A percentile compares a stretch with the other conserved stretches of the same genome.
These are phyloP conservation scores for Begonia masoniana DNA, from an alignment of 306 rosid species.

Conservation along the genomic window DNA sequence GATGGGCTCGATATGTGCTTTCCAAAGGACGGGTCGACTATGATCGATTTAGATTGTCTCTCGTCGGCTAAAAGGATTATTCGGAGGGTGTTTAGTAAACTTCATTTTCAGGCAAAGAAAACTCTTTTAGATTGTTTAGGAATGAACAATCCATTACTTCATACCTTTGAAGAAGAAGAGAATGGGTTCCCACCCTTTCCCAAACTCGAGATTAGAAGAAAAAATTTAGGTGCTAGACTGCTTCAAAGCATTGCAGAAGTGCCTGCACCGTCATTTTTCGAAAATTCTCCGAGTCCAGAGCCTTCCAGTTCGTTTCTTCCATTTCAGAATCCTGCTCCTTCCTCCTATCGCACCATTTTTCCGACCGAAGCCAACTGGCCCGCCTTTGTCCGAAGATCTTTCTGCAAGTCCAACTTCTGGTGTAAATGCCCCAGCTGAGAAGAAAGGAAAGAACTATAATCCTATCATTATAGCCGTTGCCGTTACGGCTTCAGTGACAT, in stretches of 20 bases:
- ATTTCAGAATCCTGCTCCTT: constrained; percentile 4
- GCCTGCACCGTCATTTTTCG: constrained; percentile 19
- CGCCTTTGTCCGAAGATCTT: constrained; percentile 10
- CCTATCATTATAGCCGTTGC: constrained; percentile 28
- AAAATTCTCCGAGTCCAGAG: constrained; percentile 14
- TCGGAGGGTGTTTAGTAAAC: constrained; percentile 25
- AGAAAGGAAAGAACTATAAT: constrained; percentile 12
- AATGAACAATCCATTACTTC: constrained; percentile 21
- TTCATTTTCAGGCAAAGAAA: constrained; percentile 41
- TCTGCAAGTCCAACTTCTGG: constrained; percentile 13
- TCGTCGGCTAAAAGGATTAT: constrained; percentile 28
- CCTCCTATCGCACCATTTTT: constrained; percentile 8
- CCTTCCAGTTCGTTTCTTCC: constrained; percentile 14
- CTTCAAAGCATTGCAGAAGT: constrained; percentile 15
- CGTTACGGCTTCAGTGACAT: constrained; percentile 45
- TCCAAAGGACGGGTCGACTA: constrained; percentile 20
- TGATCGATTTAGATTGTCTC: constrained; percentile 18
- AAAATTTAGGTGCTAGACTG: constrained; percentile 31
- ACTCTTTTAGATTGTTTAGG: constrained; percentile 51
- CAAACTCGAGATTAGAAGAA: constrained; percentile 31
- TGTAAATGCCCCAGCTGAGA: constrained; percentile 11
- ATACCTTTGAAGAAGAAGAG: constrained; percentile 36
- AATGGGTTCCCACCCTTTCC: constrained; percentile 23
- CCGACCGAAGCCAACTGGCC: constrained; percentile 8
- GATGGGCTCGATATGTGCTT: constrained; percentile 31